Conservation (phyloP, 208 protist genomes). For the Leishmania martiniquensis region DNA sequence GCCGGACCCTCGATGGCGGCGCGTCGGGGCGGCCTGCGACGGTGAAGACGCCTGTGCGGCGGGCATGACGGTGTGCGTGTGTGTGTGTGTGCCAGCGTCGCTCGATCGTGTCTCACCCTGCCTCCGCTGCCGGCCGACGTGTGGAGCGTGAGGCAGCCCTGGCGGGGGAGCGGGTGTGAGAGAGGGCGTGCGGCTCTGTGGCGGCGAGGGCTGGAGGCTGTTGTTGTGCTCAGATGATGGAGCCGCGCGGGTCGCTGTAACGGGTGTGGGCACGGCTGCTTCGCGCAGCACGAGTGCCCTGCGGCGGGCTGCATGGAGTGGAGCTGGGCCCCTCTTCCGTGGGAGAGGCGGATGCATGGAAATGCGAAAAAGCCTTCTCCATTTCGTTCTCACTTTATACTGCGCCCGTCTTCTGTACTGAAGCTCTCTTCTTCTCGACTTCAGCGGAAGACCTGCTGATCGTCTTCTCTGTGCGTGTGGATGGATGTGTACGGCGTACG, state of each 20-base stretch:
- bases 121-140: too few species aligned
- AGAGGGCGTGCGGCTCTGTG: neutral
- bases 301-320: neutral
- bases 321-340: neutral
- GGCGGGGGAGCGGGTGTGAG: neutral
- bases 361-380: neutral
- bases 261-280: neutral
- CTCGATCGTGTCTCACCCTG: too few species aligned
- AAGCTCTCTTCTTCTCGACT: neutral
- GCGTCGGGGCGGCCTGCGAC: too few species aligned
- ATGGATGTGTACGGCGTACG: neutral
- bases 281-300: neutral
- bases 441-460: neutral
- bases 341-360: neutral
- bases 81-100: too few species aligned
- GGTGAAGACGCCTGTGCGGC: too few species aligned
- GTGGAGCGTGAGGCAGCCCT: too few species aligned
- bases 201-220: too few species aligned
- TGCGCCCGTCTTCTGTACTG: too few species aligned
- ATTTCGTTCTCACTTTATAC: neutral
- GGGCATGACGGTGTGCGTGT: too few species aligned
- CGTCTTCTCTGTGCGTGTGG: neutral
- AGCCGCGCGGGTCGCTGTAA: neutral
- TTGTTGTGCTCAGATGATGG: neutral
- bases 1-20: neutral